Evolutionary conservation across 2,329 filamentous ascomycete genomes (phyloP).

Genomic region (Hymenoscyphus linearis): DNA sequence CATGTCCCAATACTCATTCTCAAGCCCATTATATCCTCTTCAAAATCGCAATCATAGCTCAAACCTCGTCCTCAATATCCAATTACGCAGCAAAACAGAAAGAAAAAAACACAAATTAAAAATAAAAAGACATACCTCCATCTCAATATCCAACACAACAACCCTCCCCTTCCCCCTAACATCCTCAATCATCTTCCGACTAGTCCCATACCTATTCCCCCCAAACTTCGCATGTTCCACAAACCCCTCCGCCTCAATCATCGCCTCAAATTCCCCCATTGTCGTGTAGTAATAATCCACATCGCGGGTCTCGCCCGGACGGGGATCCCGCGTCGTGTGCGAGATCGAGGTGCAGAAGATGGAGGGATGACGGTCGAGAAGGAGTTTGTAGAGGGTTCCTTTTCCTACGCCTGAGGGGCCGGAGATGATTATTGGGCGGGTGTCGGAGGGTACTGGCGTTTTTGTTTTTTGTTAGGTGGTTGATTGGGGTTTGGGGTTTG

Average conservation of each 20-base stretch:
- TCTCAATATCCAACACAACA: constrained; percentile 91
- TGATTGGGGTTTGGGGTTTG: constrained; percentile 6
- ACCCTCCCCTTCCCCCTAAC: constrained; percentile 65
- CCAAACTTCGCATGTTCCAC: constrained; percentile 83
- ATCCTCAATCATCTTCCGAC: constrained; percentile 70
- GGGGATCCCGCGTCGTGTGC: constrained; percentile 77
- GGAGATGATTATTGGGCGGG: constrained; percentile 68
- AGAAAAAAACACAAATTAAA: too few species aligned
- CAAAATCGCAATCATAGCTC: too few species aligned
- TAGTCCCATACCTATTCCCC: constrained; percentile 82
- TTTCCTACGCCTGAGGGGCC: constrained; percentile 78
- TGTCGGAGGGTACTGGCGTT: constrained; percentile 18
- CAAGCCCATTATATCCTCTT: neutral
- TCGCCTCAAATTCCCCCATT: constrained; percentile 59
- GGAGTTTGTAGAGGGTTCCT: constrained; percentile 69
- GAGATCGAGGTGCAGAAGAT: constrained; percentile 55
- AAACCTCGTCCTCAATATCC: neutral
- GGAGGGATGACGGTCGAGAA: constrained; percentile 55
- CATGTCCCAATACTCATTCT: neutral
- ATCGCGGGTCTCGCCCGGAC: constrained; percentile 69
- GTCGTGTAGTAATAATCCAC: constrained; percentile 76
- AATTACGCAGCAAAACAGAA: neutral
- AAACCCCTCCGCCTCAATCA: constrained; percentile 67
- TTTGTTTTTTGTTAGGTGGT: constrained; percentile 6
- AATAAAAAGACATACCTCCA: constrained; percentile 79